Evolutionary conservation across 257 asterid species (phyloP), one percentile per base, ranked within the genome.

Genomic region (Schizonepeta tenuifolia): DNA sequence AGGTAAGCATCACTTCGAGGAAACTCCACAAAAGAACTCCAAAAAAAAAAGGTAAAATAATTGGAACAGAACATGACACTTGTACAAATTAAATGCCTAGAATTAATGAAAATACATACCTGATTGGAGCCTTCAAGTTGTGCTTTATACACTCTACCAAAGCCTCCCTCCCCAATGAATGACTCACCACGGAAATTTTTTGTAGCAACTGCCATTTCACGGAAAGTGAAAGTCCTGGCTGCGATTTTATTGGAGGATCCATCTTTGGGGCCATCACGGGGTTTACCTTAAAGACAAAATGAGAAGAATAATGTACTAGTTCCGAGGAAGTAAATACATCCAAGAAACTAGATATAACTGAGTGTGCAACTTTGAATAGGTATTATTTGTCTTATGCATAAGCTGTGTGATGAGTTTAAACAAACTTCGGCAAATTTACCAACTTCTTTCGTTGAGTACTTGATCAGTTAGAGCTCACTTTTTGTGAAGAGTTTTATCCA

Each of bases 121-220:
- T 89, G 92, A 78, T 75, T 79, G 76, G 93, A 78, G 56, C 83
- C 77, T 69, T 82, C 93, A 17, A 94, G 87, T 57, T 80, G 85
- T 50, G 97, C 99, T 86, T 87, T 91, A 60, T 94, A 94, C 38
- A 94, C 99, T 79, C 94, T 84, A 57, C 99, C 99, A 56, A 94
- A 94, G 53, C 99, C 99, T 70, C 98, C 99, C 82, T 91, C 95
- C 47, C 98, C 99, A 58, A 94, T 78, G 31, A 88, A 87, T 76
- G 82, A 86, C 53, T 87, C 94, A 20, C 86, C 80, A 8, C 90
- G 87, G 59, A 94, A 94, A 58, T 91, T 86, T 68, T 82, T 79
- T 2, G 97, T 86, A 33, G 98, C 99, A 53, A 81, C 89, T 13
- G 96, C 97, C 83, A 94, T 83, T 75, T 91, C 96, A 1, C 86